A percentile compares a stretch with the other conserved stretches of the same genome.
phyloP scores from a whole-genome alignment of 1,284 basidiomycete genomes.

The Ustilago trichophora region DNA sequence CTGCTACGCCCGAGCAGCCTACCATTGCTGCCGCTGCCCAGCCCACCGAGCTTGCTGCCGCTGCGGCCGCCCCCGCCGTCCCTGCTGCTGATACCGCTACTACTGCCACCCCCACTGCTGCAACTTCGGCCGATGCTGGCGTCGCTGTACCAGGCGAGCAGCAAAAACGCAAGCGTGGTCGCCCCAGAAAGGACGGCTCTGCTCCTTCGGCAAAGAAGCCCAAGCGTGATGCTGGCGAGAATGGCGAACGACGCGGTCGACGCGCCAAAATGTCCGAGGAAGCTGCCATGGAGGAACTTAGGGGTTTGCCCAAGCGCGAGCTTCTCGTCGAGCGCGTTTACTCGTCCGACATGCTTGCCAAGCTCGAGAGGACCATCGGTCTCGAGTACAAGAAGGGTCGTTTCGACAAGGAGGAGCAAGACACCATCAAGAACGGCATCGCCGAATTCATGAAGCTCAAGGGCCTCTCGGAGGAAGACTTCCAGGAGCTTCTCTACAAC shows the following conservation, averaged over 20 bases:
- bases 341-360: slow-evolving; percentile 44
- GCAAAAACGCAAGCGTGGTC: slow-evolving; percentile 37
- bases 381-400: slow-evolving; percentile 44
- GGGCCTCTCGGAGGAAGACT: slow-evolving; percentile 38
- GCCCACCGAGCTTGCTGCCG: neutral
- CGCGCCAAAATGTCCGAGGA: slow-evolving; percentile 39
- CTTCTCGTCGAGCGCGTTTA: slow-evolving; percentile 49
- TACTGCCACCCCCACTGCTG: slow-evolving; percentile 4
- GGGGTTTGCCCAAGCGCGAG: slow-evolving; percentile 23
- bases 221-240: slow-evolving; percentile 29
- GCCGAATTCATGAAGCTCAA: slow-evolving; percentile 42
- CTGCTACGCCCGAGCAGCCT: neutral
- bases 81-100: slow-evolving; percentile 4
- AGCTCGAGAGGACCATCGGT: slow-evolving; percentile 44
- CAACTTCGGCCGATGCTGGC: slow-evolving; percentile 4
- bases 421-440: slow-evolving; percentile 41
- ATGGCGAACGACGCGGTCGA: slow-evolving; percentile 26
- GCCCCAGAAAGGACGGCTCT: slow-evolving; percentile 29
- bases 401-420: slow-evolving; percentile 40
- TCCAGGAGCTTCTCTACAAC: slow-evolving; percentile 50
- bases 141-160: slow-evolving; percentile 12
- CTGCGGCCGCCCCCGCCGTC: neutral
- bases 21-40: slow-evolving; percentile 2
- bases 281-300: slow-evolving; percentile 25
- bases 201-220: slow-evolving; percentile 29